phyloP scores from a whole-genome alignment of 1,284 basidiomycete genomes.

The Abortiporus biennis region DNA sequence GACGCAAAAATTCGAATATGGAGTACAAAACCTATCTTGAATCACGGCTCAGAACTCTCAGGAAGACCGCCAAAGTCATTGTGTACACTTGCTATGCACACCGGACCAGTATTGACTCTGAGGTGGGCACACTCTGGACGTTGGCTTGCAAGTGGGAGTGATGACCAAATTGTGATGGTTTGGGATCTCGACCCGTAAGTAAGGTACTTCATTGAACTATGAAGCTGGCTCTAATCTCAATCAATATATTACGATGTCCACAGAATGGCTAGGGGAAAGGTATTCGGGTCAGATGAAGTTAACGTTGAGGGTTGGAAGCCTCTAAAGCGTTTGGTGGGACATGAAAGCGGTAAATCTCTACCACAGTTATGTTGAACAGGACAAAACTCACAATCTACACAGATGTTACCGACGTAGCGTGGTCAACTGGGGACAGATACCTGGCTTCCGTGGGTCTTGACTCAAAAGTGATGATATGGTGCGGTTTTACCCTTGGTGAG shows the following conservation, averaged over 20 bases:
- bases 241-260: neutral
- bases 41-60: conserved; percentile 63
- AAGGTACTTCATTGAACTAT: conserved; percentile 1
- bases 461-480: conserved; percentile 90
- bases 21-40: conserved; percentile 91
- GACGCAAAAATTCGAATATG: conserved; percentile 97
- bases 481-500: conserved; percentile 80
- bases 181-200: conserved; percentile 96
- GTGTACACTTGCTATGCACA: conserved; percentile 91
- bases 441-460: conserved; percentile 94
- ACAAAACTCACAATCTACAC: conserved; percentile 12
- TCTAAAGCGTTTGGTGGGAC: conserved; percentile 84
- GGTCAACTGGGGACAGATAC: conserved; percentile 88
- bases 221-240: neutral
- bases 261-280: conserved; percentile 75
- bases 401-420: conserved; percentile 96
- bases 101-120: conserved; percentile 91
- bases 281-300: conserved; percentile 89
- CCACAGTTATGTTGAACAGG: neutral
- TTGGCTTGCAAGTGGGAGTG: conserved; percentile 94
- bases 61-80: conserved; percentile 81
- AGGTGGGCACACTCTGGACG: conserved; percentile 93
- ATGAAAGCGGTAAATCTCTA: conserved; percentile 72
- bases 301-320: conserved; percentile 99
- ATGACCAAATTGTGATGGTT: conserved; percentile 93